A percentile compares a stretch with the other conserved stretches of the same genome.
These are phyloP conservation scores for Sporothrix euskadiensis DNA, from an alignment of 2,329 filamentous ascomycete species.

Conservation along the genomic window DNA sequence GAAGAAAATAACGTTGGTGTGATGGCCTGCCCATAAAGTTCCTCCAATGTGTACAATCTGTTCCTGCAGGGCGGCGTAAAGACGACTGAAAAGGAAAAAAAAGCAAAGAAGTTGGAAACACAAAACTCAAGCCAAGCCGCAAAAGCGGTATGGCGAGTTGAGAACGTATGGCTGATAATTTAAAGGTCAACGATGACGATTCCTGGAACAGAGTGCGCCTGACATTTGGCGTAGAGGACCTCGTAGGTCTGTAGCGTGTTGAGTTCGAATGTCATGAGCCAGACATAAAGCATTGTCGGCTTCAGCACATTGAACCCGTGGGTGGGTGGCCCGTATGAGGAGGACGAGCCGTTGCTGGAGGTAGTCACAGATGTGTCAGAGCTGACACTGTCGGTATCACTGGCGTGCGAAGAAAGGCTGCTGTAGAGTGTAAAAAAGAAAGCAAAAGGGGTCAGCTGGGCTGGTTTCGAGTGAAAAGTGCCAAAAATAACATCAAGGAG, in stretches of 20 bases:
- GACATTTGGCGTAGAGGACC: not conserved
- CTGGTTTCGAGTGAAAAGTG: no score
- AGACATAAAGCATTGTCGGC: not conserved
- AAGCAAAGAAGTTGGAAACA: not conserved
- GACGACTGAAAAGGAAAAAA: no score
- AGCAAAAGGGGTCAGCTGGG: no score
- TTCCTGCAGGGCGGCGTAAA: not conserved
- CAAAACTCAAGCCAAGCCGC: not conserved
- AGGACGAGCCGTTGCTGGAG: no score
- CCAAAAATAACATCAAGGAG: no score
- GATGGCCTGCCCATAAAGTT: not conserved
- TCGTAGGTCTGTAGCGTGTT: no score
- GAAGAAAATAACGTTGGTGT: not conserved
- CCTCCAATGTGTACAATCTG: not conserved
- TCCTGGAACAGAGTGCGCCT: not conserved
- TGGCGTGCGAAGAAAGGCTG: no score
- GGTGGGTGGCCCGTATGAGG: no score
- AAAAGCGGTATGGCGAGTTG: not conserved
- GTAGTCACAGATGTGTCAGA: no score
- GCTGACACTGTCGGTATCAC: no score
- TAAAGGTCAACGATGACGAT: not conserved
- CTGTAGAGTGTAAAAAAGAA: no score
- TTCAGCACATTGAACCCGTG: no score
- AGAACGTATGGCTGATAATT: not conserved
- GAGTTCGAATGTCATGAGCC: not conserved